Evolutionary conservation across 192 early-diverging fungal species (phyloP).

Genomic region (Podila clonocystis): DNA sequence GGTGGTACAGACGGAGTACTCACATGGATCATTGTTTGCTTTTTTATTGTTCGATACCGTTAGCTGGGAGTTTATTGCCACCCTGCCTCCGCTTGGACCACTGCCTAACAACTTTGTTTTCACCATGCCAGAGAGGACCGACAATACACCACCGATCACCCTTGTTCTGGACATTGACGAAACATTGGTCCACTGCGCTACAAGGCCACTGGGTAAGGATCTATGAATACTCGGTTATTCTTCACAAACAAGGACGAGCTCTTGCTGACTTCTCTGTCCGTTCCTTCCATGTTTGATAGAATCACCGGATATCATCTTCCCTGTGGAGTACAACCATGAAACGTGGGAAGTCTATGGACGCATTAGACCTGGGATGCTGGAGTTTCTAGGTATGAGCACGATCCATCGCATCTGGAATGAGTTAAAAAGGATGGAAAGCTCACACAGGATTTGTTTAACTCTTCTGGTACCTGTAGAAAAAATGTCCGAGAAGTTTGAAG

Average conservation of each 20-base stretch:
- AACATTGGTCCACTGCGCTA: slow-evolving; percentile 76
- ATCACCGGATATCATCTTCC: slow-evolving; percentile 69
- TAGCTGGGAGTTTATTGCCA: slow-evolving; percentile 64
- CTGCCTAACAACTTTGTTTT: slow-evolving; percentile 62
- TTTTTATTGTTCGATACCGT: neutral
- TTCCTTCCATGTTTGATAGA: slow-evolving; percentile 29
- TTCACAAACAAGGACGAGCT: too few relatives aligned
- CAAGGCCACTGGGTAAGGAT: slow-evolving; percentile 40
- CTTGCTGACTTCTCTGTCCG: neutral
- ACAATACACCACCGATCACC: slow-evolving; percentile 70
- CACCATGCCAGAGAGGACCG: slow-evolving; percentile 68
- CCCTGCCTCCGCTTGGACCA: slow-evolving; percentile 66
- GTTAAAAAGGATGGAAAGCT: neutral
- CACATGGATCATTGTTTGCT: neutral
- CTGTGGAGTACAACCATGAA: slow-evolving; percentile 71
- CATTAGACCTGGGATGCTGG: slow-evolving; percentile 70
- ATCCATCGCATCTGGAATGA: neutral
- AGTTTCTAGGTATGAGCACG: slow-evolving; percentile 58
- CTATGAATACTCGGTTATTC: neutral
- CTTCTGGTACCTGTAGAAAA: slow-evolving; percentile 20
- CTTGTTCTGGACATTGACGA: slow-evolving; percentile 76
- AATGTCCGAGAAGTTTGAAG: slow-evolving; percentile 69
- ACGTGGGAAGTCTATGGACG: slow-evolving; percentile 73
- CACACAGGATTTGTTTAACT: neutral
- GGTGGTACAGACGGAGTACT: too few relatives aligned